Percentiles rank a stretch among this genome's conserved stretches.
These are phyloP conservation scores for Lepidium campestre DNA, from an alignment of 441 rosid genomes.

Conservation along the genomic window DNA sequence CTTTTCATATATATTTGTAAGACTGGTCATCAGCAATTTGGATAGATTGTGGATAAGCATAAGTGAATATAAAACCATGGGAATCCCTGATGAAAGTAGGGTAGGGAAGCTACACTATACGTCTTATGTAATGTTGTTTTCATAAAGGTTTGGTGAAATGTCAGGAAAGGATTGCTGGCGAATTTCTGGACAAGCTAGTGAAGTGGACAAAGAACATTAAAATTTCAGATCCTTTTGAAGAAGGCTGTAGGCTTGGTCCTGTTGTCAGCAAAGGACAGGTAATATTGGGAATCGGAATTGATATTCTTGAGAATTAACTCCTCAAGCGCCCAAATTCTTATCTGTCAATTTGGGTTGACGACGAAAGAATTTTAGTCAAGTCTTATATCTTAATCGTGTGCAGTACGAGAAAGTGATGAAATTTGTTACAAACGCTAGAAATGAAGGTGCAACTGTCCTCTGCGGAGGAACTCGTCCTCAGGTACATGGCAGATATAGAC, in stretches of 20 bases:
- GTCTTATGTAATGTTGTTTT: background rate
- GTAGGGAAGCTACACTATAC: background rate
- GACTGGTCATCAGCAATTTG: background rate
- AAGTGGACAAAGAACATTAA: constrained; percentile 81
- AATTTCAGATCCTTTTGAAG: constrained; percentile 91
- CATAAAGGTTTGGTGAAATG: constrained; percentile 19
- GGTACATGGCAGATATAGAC: constrained; percentile 33
- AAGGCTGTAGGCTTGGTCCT: constrained; percentile 94
- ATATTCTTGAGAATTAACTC: background rate
- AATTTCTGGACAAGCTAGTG: constrained; percentile 70
- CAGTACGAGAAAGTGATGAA: constrained; percentile 79
- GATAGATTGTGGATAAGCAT: constrained; percentile 4
- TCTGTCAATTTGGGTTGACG: background rate
- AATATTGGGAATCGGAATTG: constrained; percentile 8
- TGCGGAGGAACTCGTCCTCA: constrained; percentile 78
- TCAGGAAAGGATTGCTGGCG: constrained; percentile 76
- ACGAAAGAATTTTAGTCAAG: background rate
- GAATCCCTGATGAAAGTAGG: background rate
- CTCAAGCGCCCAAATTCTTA: background rate
- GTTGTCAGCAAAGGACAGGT: constrained; percentile 84
- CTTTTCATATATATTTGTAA: background rate
- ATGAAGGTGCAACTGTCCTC: constrained; percentile 86
- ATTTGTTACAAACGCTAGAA: constrained; percentile 72
- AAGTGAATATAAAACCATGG: background rate
- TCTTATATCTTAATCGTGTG: constrained; percentile 9